Evolutionary conservation across 2,329 filamentous ascomycete species (phyloP), one percentile per base, ranked within the genome.

Genomic region (Pseudogymnoascus pannorum): DNA sequence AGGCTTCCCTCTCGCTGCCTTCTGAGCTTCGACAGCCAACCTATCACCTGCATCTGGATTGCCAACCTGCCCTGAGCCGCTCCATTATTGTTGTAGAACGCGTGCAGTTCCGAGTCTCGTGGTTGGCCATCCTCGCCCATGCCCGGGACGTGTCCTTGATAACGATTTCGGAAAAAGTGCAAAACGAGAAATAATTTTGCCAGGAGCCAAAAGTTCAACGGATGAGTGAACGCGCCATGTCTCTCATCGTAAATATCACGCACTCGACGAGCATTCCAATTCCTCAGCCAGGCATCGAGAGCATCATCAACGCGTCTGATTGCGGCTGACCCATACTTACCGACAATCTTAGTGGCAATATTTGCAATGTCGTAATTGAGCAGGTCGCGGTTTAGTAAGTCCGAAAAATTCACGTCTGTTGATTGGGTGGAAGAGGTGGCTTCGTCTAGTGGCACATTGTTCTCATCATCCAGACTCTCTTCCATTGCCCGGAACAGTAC

Each of bases 311-410:
- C 42, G 20, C 42, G 42, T n/a, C 42, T 48, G 6, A 48, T 48
- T 16, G 42, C 6, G 42, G 42, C 22, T 5, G 42, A 48, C 22
- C 42, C 42, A 7, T 48, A 48, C 16, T 48, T 48, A 48, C 42
- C 42, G 20, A 48, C 42, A 48, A 48, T 48, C 22, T 26, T 24
- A 26, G 12, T 48, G 22, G 42, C 42, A 48, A 48, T 48, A 48
- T 48, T 48, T 48, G 42, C 42, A n/a, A 48, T 26, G 42, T 48
- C 42, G 42, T 48, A 48, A 48, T 48, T 48, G 42, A 48, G 42
- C 14, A 48, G 42, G 42, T 48, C 42, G 22, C 42, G 42, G 6
- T 48, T 48, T 14, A 48, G 22, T 48, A 48, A 24, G 42, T 48
- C 42, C 7, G 42, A 48, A 14, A 48, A 48, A 48, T 48, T 48